Evolutionary conservation across 1,139 yeast species (phyloP).

Genomic region (Yamadazyma mexicana): DNA sequence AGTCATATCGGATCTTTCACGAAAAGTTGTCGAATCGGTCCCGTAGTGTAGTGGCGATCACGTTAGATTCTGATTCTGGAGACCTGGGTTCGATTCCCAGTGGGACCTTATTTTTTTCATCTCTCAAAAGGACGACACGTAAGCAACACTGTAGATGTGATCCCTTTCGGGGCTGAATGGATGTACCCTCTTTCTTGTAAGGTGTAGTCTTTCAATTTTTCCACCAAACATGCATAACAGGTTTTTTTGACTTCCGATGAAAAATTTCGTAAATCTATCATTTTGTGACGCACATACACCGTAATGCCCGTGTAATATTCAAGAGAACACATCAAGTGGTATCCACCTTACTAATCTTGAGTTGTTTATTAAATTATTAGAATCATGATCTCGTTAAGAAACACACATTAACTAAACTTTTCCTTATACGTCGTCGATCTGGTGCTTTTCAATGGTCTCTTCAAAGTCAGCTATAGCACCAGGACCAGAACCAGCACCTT

Average conservation of each 20-base stretch:
- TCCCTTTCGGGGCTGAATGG: no score
- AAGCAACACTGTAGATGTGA: no score
- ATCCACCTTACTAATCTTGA: no score
- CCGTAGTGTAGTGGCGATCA: slow-evolving; percentile 38
- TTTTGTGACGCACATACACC: no score
- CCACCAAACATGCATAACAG: no score
- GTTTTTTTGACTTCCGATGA: no score
- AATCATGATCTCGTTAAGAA: slow-evolving; percentile 1
- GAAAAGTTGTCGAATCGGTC: slow-evolving; percentile 18
- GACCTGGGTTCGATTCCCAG: slow-evolving; percentile 42
- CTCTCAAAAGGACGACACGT: background rate
- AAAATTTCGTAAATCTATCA: no score
- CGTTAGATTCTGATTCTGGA: slow-evolving; percentile 39
- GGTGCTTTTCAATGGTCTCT: slow-evolving; percentile 8
- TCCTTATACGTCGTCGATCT: slow-evolving; percentile 1
- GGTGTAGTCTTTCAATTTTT: no score
- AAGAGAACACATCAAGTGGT: no score
- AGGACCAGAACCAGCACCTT: slow-evolving; percentile 6
- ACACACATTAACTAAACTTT: background rate
- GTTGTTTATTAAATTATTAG: background rate
- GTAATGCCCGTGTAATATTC: no score
- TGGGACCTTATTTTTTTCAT: slow-evolving; percentile 23
- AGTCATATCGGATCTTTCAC: no score
- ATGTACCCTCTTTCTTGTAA: no score
- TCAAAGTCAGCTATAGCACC: slow-evolving; percentile 7